phyloP scores from a whole-genome alignment of 129 eudicot genomes.

The Cynara cardunculus region DNA sequence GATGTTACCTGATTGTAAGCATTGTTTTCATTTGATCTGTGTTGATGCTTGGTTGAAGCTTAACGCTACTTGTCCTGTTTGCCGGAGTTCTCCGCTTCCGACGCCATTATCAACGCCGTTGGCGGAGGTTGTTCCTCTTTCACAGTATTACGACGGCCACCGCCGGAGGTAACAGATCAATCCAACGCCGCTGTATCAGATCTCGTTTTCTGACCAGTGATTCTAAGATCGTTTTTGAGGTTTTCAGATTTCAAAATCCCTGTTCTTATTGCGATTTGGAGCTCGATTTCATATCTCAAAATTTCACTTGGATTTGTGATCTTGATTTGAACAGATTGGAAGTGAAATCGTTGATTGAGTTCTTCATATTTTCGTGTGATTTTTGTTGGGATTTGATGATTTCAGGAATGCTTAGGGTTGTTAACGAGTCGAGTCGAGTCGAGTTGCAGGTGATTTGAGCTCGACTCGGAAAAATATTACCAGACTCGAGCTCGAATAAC shows the following conservation, averaged over 20 bases:
- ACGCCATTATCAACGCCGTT: slow-evolving; percentile 91
- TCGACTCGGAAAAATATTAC: no score
- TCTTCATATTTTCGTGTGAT: neutral
- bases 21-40: slow-evolving; percentile 64
- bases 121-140: slow-evolving; percentile 87
- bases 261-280: no score
- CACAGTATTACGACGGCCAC: slow-evolving; percentile 65
- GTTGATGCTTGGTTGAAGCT: slow-evolving; percentile 87
- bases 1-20: slow-evolving; percentile 88
- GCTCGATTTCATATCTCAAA: neutral
- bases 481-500: no score
- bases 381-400: neutral
- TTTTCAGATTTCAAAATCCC: no score
- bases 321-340: slow-evolving; percentile 4
- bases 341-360: slow-evolving; percentile 2
- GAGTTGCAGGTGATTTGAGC: no score
- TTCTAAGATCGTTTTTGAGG: neutral
- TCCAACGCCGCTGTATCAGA: neutral
- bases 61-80: slow-evolving; percentile 86
- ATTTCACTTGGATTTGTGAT: neutral
- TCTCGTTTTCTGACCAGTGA: neutral
- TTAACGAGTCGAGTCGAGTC: no score
- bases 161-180: slow-evolving; percentile 32
- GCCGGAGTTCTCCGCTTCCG: slow-evolving; percentile 92
- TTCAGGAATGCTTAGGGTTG: neutral